Evolutionary conservation across 1,139 yeast species (phyloP).

Genomic region (Hyphopichia burtonii): DNA sequence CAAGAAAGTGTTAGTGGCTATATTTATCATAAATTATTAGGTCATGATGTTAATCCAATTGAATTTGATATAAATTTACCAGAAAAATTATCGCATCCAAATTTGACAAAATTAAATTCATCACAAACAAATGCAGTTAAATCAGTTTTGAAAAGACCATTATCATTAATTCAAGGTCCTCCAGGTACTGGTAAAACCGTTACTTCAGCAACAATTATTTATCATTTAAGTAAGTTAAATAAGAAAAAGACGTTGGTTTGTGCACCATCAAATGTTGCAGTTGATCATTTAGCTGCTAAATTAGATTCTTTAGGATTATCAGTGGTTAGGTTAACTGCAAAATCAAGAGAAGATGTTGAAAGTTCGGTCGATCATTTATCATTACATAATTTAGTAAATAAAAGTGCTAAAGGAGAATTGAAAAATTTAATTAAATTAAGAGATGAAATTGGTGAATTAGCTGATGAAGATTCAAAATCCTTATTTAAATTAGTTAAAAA

Average conservation of each 20-base stretch:
- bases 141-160: conserved; percentile 68
- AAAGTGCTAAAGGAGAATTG: conserved; percentile 53
- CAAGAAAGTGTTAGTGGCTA: conserved; percentile 73
- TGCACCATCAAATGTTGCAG: conserved; percentile 96
- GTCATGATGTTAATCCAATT: conserved; percentile 71
- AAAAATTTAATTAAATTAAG: conserved; percentile 57
- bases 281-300: conserved; percentile 82
- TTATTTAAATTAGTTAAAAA: conserved; percentile 42
- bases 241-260: conserved; percentile 71
- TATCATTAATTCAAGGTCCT: conserved; percentile 94
- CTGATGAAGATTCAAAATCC: conserved; percentile 48
- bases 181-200: conserved; percentile 98
- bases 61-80: conserved; percentile 65
- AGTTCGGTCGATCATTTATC: conserved; percentile 54
- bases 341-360: conserved; percentile 78
- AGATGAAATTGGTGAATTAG: conserved; percentile 70
- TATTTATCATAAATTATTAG: conserved; percentile 76
- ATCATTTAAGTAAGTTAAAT: conserved; percentile 65
- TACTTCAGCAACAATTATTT: conserved; percentile 85
- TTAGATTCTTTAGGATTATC: conserved; percentile 65
- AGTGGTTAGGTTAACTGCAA: conserved; percentile 77
- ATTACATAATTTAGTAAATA: conserved; percentile 48
- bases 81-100: conserved; percentile 59
- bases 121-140: conserved; percentile 82
- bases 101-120: conserved; percentile 65